Percentiles rank a stretch among this genome's conserved stretches.
These are phyloP conservation scores for Colletotrichum sidae DNA, from an alignment of 2,329 filamentous ascomycete species.

Conservation along the genomic window DNA sequence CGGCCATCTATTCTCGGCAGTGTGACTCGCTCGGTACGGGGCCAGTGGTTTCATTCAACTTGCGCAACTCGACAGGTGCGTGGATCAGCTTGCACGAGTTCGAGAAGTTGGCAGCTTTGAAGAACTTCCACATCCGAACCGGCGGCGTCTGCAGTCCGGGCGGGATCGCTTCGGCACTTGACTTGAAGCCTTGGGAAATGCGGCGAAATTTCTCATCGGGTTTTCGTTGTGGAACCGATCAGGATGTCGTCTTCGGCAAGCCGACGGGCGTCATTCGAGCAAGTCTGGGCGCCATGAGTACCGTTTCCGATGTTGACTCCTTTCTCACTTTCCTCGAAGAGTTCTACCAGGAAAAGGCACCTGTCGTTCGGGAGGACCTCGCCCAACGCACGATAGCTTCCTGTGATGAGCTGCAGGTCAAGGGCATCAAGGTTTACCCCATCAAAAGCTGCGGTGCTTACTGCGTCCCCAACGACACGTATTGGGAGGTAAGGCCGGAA, in stretches of 20 bases:
- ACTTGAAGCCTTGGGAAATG: slow-evolving; percentile 83
- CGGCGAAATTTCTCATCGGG: slow-evolving; percentile 86
- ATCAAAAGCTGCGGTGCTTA: slow-evolving; percentile 95
- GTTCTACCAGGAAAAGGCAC: slow-evolving; percentile 64
- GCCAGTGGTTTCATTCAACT: slow-evolving; percentile 86
- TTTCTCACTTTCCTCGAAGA: slow-evolving; percentile 80
- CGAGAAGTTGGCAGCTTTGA: slow-evolving; percentile 84
- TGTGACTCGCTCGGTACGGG: slow-evolving; percentile 63
- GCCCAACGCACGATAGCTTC: neutral
- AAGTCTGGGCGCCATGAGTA: slow-evolving; percentile 93
- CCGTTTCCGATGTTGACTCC: slow-evolving; percentile 74
- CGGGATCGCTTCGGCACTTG: slow-evolving; percentile 80
- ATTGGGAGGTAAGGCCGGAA: slow-evolving; percentile 84
- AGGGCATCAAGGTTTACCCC: slow-evolving; percentile 81
- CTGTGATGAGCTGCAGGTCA: slow-evolving; percentile 52
- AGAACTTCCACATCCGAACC: slow-evolving; percentile 85
- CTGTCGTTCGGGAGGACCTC: slow-evolving; percentile 9
- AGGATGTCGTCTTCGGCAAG: slow-evolving; percentile 84
- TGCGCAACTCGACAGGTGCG: slow-evolving; percentile 74
- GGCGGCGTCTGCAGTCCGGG: slow-evolving; percentile 94
- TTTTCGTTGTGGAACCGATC: slow-evolving; percentile 84
- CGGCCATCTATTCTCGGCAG: slow-evolving; percentile 69
- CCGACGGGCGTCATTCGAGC: slow-evolving; percentile 88
- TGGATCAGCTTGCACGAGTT: slow-evolving; percentile 88
- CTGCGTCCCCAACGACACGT: slow-evolving; percentile 68